phyloP scores from a whole-genome alignment of 2,329 filamentous ascomycete species.

The Penicillium corylophilum region DNA sequence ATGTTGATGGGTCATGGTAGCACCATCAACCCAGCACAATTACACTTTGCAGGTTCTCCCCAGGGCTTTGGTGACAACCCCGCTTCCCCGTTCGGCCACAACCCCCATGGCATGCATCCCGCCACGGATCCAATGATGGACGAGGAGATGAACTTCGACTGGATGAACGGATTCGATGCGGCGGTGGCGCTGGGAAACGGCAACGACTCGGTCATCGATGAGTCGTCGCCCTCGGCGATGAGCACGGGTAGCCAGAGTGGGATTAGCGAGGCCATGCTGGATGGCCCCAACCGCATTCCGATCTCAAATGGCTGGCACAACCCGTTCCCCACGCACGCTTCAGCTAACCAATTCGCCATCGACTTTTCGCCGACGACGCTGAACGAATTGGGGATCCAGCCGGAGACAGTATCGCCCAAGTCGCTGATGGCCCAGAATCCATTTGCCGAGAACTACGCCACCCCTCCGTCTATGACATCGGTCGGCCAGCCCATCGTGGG shows the following conservation, averaged over 20 bases:
- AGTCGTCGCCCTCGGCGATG: constrained; percentile 92
- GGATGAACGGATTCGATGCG: constrained; percentile 78
- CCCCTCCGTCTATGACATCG: constrained; percentile 72
- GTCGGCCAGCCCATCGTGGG: constrained; percentile 71
- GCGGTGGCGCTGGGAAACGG: constrained; percentile 67
- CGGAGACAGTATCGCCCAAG: constrained; percentile 74
- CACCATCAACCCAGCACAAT: constrained; percentile 64
- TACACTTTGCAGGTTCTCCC: constrained; percentile 82
- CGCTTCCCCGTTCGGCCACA: constrained; percentile 42
- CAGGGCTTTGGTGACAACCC: constrained; percentile 50
- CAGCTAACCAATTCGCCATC: constrained; percentile 67
- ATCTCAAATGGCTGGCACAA: constrained; percentile 64
- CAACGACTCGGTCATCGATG: constrained; percentile 81
- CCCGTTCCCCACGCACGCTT: constrained; percentile 67
- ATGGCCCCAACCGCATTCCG: constrained; percentile 66
- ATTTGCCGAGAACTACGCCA: constrained; percentile 70
- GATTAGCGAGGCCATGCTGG: constrained; percentile 80
- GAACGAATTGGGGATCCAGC: constrained; percentile 69
- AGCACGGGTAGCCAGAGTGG: constrained; percentile 87
- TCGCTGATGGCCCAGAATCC: constrained; percentile 68
- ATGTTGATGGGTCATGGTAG: constrained; percentile 65
- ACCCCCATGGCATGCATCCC: constrained; percentile 54
- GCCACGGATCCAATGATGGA: constrained; percentile 58
- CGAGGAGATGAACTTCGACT: constrained; percentile 77
- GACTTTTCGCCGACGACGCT: constrained; percentile 74